phyloP scores from a whole-genome alignment of 2,329 filamentous ascomycete genomes.

The Fusarium sp. region DNA sequence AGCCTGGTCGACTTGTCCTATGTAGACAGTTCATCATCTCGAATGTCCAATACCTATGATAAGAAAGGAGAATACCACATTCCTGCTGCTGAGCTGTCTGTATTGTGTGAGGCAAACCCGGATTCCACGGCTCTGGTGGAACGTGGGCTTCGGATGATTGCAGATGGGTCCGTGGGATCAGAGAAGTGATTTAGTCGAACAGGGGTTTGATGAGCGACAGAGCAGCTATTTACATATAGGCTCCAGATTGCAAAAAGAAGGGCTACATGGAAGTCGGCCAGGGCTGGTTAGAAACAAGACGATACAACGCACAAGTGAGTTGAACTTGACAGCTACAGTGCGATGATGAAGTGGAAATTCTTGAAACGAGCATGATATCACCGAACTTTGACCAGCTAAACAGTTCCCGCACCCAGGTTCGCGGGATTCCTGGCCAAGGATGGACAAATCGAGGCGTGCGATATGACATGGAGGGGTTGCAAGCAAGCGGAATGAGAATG shows the following conservation, averaged over 20 bases:
- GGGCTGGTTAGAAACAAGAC: not conserved
- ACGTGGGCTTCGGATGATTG: slow-evolving; percentile 33
- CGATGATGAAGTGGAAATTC: not conserved
- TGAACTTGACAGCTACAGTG: not conserved
- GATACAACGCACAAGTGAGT: not conserved
- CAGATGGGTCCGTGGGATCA: slow-evolving; percentile 32
- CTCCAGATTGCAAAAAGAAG: not conserved
- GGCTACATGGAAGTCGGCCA: not conserved
- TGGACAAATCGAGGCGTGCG: slow-evolving; percentile 5
- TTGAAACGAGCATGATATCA: slow-evolving; percentile 15
- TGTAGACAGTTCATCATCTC: not conserved
- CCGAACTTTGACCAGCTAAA: slow-evolving; percentile 3
- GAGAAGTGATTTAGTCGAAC: slow-evolving; percentile 12
- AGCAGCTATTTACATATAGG: not conserved
- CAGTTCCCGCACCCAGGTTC: slow-evolving; percentile 39
- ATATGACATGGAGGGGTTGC: slow-evolving; percentile 15
- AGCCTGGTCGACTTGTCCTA: not conserved
- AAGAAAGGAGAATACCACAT: not conserved
- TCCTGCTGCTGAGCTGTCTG: not conserved
- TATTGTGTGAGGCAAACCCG: slow-evolving; percentile 33
- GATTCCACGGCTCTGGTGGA: slow-evolving; percentile 33
- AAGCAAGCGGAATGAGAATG: slow-evolving; percentile 34
- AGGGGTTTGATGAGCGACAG: slow-evolving; percentile 3
- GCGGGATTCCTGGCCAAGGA: slow-evolving; percentile 33
- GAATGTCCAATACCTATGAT: not conserved